Conservation (phyloP, 768 basidiomycete genomes). For the Clathrus columnatus region DNA sequence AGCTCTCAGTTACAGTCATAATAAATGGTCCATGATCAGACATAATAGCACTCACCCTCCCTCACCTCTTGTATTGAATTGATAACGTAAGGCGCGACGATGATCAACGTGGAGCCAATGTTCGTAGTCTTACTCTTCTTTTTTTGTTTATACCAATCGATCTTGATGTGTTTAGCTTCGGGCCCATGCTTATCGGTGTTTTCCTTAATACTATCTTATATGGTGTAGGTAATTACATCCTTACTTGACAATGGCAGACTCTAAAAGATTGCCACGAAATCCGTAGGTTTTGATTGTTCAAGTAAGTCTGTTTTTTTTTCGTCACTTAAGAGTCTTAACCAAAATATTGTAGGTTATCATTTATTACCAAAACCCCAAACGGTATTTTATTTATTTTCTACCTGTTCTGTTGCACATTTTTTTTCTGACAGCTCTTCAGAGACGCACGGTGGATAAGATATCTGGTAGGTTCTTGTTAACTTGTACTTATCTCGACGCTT, state of each 20-base stretch:
- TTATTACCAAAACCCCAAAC: neutral
- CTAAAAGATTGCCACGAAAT: neutral
- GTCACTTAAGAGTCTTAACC: too few species aligned
- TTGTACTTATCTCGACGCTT: neutral
- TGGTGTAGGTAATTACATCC: constrained; percentile 8
- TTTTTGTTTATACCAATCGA: neutral
- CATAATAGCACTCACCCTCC: too few species aligned
- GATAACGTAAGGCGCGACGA: too few species aligned
- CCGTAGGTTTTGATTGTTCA: neutral
- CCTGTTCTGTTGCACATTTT: neutral
- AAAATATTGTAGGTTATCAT: neutral
- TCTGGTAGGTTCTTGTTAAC: constrained; percentile 12
- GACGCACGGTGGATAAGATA: constrained; percentile 17
- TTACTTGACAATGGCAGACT: neutral
- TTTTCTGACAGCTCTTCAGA: constrained; percentile 7
- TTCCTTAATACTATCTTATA: constrained; percentile 17
- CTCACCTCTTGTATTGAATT: too few species aligned
- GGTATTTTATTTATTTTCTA: neutral
- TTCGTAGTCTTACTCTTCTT: neutral
- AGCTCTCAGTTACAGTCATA: too few species aligned
- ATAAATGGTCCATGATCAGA: too few species aligned
- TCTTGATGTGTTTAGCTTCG: constrained; percentile 1
- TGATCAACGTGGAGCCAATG: neutral
- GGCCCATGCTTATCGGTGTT: constrained; percentile 15
- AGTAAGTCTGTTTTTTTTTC: neutral